These are phyloP conservation scores for Cnidoscolus chayamansa DNA, from an alignment of 441 rosid genomes.

Conservation along the genomic window DNA sequence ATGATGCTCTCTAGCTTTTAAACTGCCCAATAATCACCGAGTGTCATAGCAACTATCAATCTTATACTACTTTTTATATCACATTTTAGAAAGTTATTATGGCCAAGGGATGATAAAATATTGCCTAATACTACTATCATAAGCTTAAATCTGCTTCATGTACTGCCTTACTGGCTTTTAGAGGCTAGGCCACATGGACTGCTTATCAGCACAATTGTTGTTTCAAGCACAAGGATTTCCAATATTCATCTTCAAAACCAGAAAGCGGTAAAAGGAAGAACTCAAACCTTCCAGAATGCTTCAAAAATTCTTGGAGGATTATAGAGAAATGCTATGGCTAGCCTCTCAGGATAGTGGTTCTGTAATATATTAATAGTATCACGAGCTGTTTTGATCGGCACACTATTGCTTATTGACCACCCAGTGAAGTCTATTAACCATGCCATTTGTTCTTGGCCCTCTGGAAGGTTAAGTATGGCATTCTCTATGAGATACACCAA, in stretches of 20 bases:
- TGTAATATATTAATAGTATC: conserved; percentile 69
- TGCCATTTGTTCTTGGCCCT: conserved; percentile 86
- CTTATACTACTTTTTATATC: neutral
- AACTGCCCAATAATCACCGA: neutral
- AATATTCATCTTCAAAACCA: neutral
- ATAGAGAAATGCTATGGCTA: conserved; percentile 84
- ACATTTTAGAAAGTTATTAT: neutral
- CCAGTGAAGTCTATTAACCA: conserved; percentile 96
- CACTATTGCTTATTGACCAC: conserved; percentile 66
- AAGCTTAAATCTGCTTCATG: neutral
- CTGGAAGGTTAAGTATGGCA: conserved; percentile 87
- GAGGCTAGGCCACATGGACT: neutral
- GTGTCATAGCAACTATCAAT: neutral
- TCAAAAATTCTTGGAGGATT: conserved; percentile 90
- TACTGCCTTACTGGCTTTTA: neutral
- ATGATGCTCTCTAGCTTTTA: neutral
- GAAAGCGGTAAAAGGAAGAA: conserved; percentile 10
- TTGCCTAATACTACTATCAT: neutral
- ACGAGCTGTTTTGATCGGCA: conserved; percentile 76
- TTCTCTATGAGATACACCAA: conserved; percentile 88
- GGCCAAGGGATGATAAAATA: neutral
- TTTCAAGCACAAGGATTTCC: neutral
- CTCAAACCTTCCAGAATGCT: conserved; percentile 91
- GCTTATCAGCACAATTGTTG: conserved; percentile 5
- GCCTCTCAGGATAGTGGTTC: conserved; percentile 92